Evolutionary conservation across 768 basidiomycete genomes (phyloP), one percentile per base, ranked within the genome.

Genomic region (Psilocybe sp.): DNA sequence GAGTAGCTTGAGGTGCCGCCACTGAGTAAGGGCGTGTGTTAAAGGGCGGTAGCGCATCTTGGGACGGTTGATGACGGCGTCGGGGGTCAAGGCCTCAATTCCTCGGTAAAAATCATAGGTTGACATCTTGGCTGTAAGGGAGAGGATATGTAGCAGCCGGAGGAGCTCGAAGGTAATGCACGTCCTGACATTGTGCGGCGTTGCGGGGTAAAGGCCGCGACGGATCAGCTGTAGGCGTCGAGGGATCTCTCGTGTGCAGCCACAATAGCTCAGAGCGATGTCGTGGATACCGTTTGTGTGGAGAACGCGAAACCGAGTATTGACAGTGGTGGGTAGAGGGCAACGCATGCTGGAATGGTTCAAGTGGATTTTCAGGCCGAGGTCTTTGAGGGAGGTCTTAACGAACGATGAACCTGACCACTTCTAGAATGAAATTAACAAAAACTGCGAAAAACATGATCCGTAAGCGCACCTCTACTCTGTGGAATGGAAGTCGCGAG

Each of bases 181-280:
- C 1, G 67, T 68, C 14, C 56, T 46, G 5, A 72, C 71, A 3
- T 58, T 28, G 0, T 44, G 20, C 2, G 53, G 41, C 1, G 66
- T 74, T 0, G 70, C 68, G 1, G 71, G 73, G 46, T 61, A 70
- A 44, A 57, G 60, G 8, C 63, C 47, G 38, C 40, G 46, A 1
- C 58, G 63, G 13, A 71, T 59, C 9, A 73, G 58, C 54, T 73
- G 71, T 2, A 59, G 45, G 8, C 51, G 45, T 5, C 47, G 60
- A 0, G 52, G 43, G 14, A 53, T 34, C 32, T 18, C 19, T 0
- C 51, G 39, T 5, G 55, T 50, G 52, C 71, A 74, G 1, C 52
- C 54, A 47, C 72, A 73, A 46, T 63, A 72, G 46, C 64, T 55
- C 0, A 72, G 32, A 5, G 31, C 47, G 3, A 72, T 60, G 2